These are phyloP conservation scores for Cyberlindnera veronae DNA, from an alignment of 805 yeast species.

Conservation along the genomic window DNA sequence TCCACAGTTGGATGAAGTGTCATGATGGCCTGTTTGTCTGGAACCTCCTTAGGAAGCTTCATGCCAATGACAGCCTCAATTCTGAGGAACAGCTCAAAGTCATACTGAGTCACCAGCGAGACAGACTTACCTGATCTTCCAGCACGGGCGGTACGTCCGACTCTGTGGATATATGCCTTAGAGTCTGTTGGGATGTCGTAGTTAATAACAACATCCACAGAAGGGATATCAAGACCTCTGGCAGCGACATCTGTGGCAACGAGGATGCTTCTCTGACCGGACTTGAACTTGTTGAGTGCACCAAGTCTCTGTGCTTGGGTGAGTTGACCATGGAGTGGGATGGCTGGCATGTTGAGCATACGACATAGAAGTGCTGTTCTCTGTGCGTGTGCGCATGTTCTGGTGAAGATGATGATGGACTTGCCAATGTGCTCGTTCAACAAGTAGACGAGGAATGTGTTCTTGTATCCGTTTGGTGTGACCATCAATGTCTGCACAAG, in stretches of 20 bases:
- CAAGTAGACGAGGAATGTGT: conserved; percentile 78
- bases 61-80: conserved; percentile 85
- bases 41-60: conserved; percentile 79
- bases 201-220: conserved; percentile 72
- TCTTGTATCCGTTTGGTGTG: conserved; percentile 88
- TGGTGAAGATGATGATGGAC: conserved; percentile 81
- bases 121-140: conserved; percentile 86
- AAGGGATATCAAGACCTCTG: conserved; percentile 81
- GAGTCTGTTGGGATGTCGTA: conserved; percentile 83
- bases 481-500: conserved; percentile 84
- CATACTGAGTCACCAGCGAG: conserved; percentile 91
- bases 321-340: conserved; percentile 92
- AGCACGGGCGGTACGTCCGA: conserved; percentile 95
- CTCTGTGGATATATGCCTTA: conserved; percentile 81
- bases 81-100: conserved; percentile 80
- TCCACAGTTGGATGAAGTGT: conserved; percentile 85
- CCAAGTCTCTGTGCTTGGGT: conserved; percentile 83
- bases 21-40: conserved; percentile 72
- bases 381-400: conserved; percentile 95
- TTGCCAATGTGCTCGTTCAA: conserved; percentile 83
- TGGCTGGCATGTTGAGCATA: conserved; percentile 79
- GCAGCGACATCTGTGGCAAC: conserved; percentile 90
- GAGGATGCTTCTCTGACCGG: conserved; percentile 63
- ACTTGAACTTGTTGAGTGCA: conserved; percentile 72
- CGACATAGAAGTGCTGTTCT: conserved; percentile 80